Base-by-base conservation (phyloP, 164 flowering plant genomes). In the Tetrastigma voinierianum region DNA sequence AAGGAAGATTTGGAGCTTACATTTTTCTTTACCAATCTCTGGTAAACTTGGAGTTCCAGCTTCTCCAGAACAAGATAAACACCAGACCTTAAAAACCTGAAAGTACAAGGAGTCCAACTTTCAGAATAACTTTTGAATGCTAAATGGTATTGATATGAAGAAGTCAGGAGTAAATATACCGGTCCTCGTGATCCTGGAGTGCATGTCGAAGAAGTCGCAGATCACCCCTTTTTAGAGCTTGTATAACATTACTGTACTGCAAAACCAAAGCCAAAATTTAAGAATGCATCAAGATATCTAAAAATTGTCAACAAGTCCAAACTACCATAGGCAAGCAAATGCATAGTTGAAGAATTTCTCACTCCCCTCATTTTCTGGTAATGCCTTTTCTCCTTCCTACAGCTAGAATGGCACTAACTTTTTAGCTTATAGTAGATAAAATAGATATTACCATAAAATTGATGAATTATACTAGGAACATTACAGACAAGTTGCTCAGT, bases 31-130 rank as follows among this genome's bases (percentile, higher is more conserved):
- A 93, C 62, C 67, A 96, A 57, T 79, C 98, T 78, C 72, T 88
- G 98, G 76, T 93, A 96, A 61, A 96, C 98, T 85, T 93, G 99
- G 62, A 96, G 95, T 75, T 96, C 99, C 40, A 93, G 77, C 88
- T 91, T 93, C 82, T 96, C 99, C 17, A 96, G 81, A 68, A 93
- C 99, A 74, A 96, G 98, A 79, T 87, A 96, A 13, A 93, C 98
- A 56, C 99, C 98, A 47, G 98, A 90, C 70, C 97, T 89, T 65
- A 93, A 76, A 80, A 96, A 96, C 74, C 99, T 95, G 83, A 67
- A 0, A 46, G 54, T 17, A 46, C 3, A 80, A 57, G 65, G 18
- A 13, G 51, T 10, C 58, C 54, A 47, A 55, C 14, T 46, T 10
- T 14, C 21, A 67, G 44, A 43, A 14, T 24, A 16, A 43, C 46